Percentiles rank a stretch among this genome's conserved stretches.
These are phyloP conservation scores for Stagonosporopsis tanaceti DNA, from an alignment of 2,329 filamentous ascomycete genomes.

Conservation along the genomic window DNA sequence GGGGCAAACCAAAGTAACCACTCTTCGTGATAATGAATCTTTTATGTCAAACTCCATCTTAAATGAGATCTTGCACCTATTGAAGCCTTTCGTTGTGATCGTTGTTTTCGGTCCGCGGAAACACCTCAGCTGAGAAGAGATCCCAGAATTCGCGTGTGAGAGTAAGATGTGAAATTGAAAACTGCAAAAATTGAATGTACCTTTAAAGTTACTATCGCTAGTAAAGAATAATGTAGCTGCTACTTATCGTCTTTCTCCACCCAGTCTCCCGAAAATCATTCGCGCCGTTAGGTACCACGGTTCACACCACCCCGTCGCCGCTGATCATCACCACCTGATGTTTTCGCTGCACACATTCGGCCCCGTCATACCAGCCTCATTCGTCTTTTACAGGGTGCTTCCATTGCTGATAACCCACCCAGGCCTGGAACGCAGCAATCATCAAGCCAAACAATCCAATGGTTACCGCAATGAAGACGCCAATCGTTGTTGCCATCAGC, in stretches of 20 bases:
- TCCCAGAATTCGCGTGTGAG: too few relatives aligned
- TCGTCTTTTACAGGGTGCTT: constrained; percentile 34
- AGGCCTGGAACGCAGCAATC: constrained; percentile 41
- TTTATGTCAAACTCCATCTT: not conserved
- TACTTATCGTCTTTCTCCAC: too few relatives aligned
- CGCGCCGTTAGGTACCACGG: too few relatives aligned
- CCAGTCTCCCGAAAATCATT: too few relatives aligned
- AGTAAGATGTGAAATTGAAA: not conserved
- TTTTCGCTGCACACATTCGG: too few relatives aligned
- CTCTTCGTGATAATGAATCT: not conserved
- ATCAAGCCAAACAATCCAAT: constrained; percentile 36
- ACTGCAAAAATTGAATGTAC: too few relatives aligned
- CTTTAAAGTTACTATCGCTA: too few relatives aligned
- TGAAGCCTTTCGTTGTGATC: not conserved
- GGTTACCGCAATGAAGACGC: constrained; percentile 40
- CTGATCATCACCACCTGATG: too few relatives aligned
- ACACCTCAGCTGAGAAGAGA: too few relatives aligned
- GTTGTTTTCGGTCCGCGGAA: not conserved
- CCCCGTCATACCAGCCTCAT: not conserved
- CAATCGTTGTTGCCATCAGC: constrained; percentile 43
- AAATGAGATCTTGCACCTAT: not conserved
- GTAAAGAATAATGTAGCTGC: too few relatives aligned
- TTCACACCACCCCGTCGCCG: too few relatives aligned
- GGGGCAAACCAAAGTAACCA: not conserved
- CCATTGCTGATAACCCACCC: constrained; percentile 45